phyloP scores from a whole-genome alignment of 805 yeast genomes.

The Candida takata region DNA sequence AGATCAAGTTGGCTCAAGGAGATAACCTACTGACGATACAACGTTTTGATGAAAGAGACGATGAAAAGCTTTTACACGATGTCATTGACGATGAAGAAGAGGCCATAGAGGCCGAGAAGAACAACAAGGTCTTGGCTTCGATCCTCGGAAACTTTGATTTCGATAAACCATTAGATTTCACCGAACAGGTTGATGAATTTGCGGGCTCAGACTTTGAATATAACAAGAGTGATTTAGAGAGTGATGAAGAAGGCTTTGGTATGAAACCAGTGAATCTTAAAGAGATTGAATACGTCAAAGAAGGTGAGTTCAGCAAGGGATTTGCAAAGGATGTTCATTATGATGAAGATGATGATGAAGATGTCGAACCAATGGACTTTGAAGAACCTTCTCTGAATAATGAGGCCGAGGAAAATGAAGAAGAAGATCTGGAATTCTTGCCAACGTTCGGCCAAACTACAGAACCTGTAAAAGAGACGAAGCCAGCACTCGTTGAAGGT shows the following conservation, averaged over 20 bases:
- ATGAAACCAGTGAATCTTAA: constrained; percentile 8
- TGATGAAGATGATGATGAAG: constrained; percentile 16
- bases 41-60: constrained; percentile 11
- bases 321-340: constrained; percentile 12
- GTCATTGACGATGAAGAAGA: constrained; percentile 30
- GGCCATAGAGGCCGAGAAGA: constrained; percentile 37
- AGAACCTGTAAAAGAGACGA: not conserved
- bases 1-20: constrained; percentile 14
- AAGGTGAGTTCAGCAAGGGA: constrained; percentile 21
- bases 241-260: constrained; percentile 29
- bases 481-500: constrained; percentile 17
- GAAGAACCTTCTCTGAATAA: not conserved
- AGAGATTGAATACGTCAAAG: constrained; percentile 24
- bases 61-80: constrained; percentile 13
- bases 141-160: constrained; percentile 44
- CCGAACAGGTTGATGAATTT: constrained; percentile 33
- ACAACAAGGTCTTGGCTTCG: constrained; percentile 39
- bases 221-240: constrained; percentile 30
- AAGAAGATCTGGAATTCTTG: constrained; percentile 30
- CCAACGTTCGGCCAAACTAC: constrained; percentile 41
- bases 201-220: constrained; percentile 41
- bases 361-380: not conserved
- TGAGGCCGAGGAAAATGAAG: constrained; percentile 4
- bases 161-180: constrained; percentile 41
- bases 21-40: constrained; percentile 8